Evolutionary conservation across 331 rosid genomes (phyloP).

Genomic region (Prunus yedoensis): DNA sequence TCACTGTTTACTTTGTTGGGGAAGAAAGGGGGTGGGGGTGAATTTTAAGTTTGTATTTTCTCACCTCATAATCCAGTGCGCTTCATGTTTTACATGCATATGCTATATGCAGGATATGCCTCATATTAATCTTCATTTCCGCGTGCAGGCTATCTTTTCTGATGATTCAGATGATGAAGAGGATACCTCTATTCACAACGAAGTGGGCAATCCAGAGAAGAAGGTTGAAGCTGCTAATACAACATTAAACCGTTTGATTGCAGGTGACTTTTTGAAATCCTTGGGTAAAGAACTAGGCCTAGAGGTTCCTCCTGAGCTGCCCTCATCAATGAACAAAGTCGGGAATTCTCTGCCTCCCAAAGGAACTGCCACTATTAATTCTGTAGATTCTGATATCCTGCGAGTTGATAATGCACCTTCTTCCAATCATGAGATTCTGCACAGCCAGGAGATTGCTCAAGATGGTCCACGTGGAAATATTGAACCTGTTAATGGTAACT

Average conservation of each 20-base stretch:
- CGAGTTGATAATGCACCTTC: slow-evolving; percentile 28
- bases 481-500: slow-evolving; percentile 35
- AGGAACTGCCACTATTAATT: slow-evolving; percentile 35
- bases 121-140: slow-evolving; percentile 20
- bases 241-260: slow-evolving; percentile 80
- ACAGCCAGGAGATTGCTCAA: slow-evolving; percentile 28
- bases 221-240: slow-evolving; percentile 85
- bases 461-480: slow-evolving; percentile 34
- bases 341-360: slow-evolving; percentile 36
- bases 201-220: slow-evolving; percentile 67
- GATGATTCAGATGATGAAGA: slow-evolving; percentile 86
- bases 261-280: slow-evolving; percentile 94
- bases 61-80: too few relatives aligned
- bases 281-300: slow-evolving; percentile 95
- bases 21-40: too few relatives aligned
- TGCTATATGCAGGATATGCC: neutral
- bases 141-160: slow-evolving; percentile 87
- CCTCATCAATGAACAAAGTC: slow-evolving; percentile 45
- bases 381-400: slow-evolving; percentile 22
- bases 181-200: slow-evolving; percentile 42
- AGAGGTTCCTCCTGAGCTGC: slow-evolving; percentile 85
- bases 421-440: slow-evolving; percentile 26
- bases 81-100: neutral
- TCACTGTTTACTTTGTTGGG: too few relatives aligned
- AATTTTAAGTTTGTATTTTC: too few relatives aligned